phyloP scores from a whole-genome alignment of 768 basidiomycete genomes.

The Tylopilus rubrobrunneus region DNA sequence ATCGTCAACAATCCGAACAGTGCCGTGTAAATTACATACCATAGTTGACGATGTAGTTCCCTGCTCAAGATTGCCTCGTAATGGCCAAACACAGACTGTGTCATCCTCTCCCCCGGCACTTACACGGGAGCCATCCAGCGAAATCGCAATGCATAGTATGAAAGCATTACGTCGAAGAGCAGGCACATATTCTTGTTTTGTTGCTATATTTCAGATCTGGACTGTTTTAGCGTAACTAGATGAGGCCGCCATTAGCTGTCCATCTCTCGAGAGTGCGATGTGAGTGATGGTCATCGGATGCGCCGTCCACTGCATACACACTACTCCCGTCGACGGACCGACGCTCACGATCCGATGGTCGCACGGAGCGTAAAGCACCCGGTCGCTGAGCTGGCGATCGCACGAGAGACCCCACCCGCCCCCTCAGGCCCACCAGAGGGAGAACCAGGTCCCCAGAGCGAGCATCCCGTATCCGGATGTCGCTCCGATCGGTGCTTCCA shows the following conservation, averaged over 20 bases:
- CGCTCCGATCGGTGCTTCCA: background rate
- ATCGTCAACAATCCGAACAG: background rate
- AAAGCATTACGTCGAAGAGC: background rate
- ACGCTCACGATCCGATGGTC: background rate
- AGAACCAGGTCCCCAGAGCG: background rate
- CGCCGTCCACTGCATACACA: conserved; percentile 2
- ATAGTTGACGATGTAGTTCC: background rate
- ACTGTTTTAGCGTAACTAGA: conserved; percentile 12
- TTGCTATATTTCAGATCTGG: conserved; percentile 10
- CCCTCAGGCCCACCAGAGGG: background rate
- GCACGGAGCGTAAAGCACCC: background rate
- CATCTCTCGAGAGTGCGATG: conserved; percentile 11
- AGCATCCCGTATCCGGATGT: background rate
- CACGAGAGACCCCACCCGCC: background rate
- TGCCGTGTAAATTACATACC: background rate
- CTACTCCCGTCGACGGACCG: background rate
- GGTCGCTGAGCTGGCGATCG: background rate
- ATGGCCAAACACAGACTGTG: conserved; percentile 1
- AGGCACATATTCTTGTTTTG: background rate
- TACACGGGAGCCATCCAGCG: conserved; percentile 1
- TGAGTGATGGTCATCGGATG: conserved; percentile 4
- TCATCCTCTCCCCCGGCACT: background rate
- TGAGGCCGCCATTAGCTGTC: conserved; percentile 6
- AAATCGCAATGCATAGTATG: background rate
- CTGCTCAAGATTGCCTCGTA: background rate